Evolutionary conservation across 192 early-diverging fungal genomes (phyloP).

Genomic region (Phycomyces blakesleeanus): DNA sequence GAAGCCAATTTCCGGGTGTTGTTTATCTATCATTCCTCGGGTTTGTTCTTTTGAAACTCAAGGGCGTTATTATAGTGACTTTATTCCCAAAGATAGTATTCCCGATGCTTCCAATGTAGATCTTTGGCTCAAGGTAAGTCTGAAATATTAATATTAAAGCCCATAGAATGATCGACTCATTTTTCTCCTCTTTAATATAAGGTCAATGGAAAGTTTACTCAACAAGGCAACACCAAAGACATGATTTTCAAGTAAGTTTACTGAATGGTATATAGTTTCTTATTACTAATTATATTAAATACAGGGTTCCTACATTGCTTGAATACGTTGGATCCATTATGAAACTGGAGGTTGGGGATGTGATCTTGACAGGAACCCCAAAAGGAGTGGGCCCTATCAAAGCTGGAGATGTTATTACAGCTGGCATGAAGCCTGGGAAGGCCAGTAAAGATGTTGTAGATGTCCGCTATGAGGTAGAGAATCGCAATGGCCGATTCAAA

Average conservation of each 20-base stretch:
- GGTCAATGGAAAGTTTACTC: slow-evolving; percentile 68
- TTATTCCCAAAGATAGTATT: slow-evolving; percentile 69
- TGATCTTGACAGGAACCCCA: slow-evolving; percentile 91
- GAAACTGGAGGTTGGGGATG: slow-evolving; percentile 86
- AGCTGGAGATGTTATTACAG: slow-evolving; percentile 76
- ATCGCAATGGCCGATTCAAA: slow-evolving; percentile 17
- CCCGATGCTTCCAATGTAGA: slow-evolving; percentile 70
- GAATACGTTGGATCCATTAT: slow-evolving; percentile 81
- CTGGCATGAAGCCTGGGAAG: slow-evolving; percentile 39
- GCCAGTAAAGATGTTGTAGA: slow-evolving; percentile 17
- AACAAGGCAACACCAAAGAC: slow-evolving; percentile 83
- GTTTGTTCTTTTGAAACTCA: not conserved
- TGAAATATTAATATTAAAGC: not conserved
- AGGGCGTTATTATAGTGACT: slow-evolving; percentile 46
- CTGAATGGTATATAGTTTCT: not conserved
- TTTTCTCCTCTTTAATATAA: not conserved
- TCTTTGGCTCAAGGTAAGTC: slow-evolving; percentile 57
- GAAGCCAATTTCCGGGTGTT: too few species aligned
- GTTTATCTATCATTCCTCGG: not conserved
- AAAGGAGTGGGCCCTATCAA: slow-evolving; percentile 80
- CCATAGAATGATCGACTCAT: not conserved
- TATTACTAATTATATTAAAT: not conserved
- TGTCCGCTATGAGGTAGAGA: slow-evolving; percentile 24
- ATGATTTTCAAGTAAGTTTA: slow-evolving; percentile 85
- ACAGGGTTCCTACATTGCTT: slow-evolving; percentile 73